Conservation (phyloP, 2,329 filamentous ascomycete genomes). For the Tothia fuscella region DNA sequence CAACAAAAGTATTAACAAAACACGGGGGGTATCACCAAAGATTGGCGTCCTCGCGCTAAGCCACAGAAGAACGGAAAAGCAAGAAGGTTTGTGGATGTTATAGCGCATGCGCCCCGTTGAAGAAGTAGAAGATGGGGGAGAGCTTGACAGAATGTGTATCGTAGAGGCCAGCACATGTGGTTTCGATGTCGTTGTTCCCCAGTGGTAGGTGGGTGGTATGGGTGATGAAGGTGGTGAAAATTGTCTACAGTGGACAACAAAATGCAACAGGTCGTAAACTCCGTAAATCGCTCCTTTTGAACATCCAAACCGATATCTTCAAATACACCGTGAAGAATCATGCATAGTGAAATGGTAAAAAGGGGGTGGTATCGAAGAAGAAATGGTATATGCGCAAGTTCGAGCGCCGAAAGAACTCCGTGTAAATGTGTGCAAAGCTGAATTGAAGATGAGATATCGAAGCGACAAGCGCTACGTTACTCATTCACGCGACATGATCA, state of each 20-base stretch:
- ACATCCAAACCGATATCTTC: not conserved
- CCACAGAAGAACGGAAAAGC: not conserved
- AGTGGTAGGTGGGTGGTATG: not conserved
- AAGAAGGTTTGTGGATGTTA: not conserved
- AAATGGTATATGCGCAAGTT: too few relatives aligned
- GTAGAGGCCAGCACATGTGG: too few relatives aligned
- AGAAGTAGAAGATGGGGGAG: not conserved
- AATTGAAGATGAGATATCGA: not conserved
- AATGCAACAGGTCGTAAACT: not conserved
- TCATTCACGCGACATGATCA: not conserved
- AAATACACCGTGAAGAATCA: not conserved
- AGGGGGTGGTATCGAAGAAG: too few relatives aligned
- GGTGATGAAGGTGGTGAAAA: not conserved
- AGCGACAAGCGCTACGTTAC: not conserved
- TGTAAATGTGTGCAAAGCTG: not conserved
- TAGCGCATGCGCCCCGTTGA: slow-evolving; percentile 1
- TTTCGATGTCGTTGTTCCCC: slow-evolving; percentile 6
- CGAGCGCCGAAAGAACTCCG: not conserved
- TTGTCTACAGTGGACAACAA: not conserved
- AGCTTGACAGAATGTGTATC: slow-evolving; percentile 2
- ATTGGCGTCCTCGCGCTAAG: not conserved
- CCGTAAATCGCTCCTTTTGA: too few relatives aligned
- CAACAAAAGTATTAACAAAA: not conserved
- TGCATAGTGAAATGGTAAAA: slow-evolving; percentile 3
- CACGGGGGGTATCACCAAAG: slow-evolving; percentile 6